phyloP scores from a whole-genome alignment of 1,139 yeast species.

The Geotrichum fermentans region DNA sequence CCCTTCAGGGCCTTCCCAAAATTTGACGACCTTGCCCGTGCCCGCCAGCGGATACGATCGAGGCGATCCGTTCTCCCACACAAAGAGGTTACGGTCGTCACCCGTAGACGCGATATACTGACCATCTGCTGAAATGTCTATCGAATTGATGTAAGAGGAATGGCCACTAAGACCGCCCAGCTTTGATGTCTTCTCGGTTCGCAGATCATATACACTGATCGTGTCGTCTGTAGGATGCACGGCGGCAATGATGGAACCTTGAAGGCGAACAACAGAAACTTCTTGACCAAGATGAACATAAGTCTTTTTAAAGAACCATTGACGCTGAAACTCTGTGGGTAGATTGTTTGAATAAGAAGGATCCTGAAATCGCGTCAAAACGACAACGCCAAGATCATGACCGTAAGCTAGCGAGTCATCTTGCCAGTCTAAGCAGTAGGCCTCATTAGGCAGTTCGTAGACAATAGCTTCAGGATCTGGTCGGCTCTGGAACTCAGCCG shows the following conservation, averaged over 20 bases:
- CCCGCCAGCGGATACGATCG: constrained; percentile 25
- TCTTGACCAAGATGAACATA: constrained; percentile 26
- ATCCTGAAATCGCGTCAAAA: constrained; percentile 19
- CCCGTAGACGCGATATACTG: constrained; percentile 32
- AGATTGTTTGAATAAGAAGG: constrained; percentile 8
- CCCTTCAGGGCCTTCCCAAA: constrained; percentile 36
- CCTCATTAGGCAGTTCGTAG: constrained; percentile 23
- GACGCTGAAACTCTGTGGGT: constrained; percentile 22
- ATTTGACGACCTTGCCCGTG: constrained; percentile 33
- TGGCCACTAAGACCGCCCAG: constrained; percentile 30
- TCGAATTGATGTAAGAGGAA: constrained; percentile 30
- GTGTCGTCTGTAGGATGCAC: constrained; percentile 29
- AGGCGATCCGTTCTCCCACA: constrained; percentile 32
- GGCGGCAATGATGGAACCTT: constrained; percentile 26
- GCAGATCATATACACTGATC: constrained; percentile 23
- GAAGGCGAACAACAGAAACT: constrained; percentile 24
- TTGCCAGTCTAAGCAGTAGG: constrained; percentile 28
- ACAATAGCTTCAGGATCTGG: constrained; percentile 9
- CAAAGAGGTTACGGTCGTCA: constrained; percentile 33
- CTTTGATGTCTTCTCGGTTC: constrained; percentile 14
- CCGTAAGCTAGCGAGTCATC: constrained; percentile 29
- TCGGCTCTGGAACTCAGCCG: constrained; percentile 13
- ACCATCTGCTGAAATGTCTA: constrained; percentile 37
- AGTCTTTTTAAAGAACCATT: constrained; percentile 22
- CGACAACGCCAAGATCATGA: constrained; percentile 28